Evolutionary conservation across 345 rosid genomes (phyloP).

Genomic region (Arabidopsis arenosa): DNA sequence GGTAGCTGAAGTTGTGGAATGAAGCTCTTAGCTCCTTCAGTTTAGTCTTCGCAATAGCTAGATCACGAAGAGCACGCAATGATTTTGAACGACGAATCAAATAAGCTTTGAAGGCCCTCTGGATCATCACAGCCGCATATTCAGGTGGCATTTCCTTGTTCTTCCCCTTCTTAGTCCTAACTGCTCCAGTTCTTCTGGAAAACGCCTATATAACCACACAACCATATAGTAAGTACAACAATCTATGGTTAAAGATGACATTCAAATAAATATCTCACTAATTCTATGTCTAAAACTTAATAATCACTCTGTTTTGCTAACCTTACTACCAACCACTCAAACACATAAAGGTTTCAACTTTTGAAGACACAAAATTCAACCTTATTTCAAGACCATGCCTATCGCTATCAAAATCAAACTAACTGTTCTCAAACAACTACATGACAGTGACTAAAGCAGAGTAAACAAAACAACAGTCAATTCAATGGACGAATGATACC

Average conservation of each 20-base stretch:
- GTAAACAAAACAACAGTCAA: background rate
- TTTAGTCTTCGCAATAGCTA: constrained; percentile 89
- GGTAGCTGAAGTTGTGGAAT: constrained; percentile 84
- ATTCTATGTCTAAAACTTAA: background rate
- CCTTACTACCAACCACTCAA: background rate
- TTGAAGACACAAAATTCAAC: constrained; percentile 14
- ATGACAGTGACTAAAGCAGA: constrained; percentile 17
- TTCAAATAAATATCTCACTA: background rate
- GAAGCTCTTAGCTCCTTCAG: constrained; percentile 81
- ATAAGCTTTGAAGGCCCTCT: constrained; percentile 79
- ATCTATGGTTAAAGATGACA: background rate
- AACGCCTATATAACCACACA: constrained; percentile 62
- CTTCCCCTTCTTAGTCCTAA: constrained; percentile 70
- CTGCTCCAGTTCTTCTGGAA: constrained; percentile 64
- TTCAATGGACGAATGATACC: constrained; percentile 34
- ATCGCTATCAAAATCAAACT: background rate
- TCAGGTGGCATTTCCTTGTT: constrained; percentile 71
- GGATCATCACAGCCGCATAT: constrained; percentile 88
- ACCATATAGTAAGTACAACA: constrained; percentile 18
- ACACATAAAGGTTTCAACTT: constrained; percentile 27
- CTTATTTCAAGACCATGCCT: background rate
- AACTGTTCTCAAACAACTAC: constrained; percentile 4
- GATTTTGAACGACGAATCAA: constrained; percentile 77
- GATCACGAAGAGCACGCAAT: constrained; percentile 87
- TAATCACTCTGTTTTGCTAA: background rate